phyloP scores from a whole-genome alignment of 176 grass and related monocot genomes.

The Oryza australiensis region DNA sequence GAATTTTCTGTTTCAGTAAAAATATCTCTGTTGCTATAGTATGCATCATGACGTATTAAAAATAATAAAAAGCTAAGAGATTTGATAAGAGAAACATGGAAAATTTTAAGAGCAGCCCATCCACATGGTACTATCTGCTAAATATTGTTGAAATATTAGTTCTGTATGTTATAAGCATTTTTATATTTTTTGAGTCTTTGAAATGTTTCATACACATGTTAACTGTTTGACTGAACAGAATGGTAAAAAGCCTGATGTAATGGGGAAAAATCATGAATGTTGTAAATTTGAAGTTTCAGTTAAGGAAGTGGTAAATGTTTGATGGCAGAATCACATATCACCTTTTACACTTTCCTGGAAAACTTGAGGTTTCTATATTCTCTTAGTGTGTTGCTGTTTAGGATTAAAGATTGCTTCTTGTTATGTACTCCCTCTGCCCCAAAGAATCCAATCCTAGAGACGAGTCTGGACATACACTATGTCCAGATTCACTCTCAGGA shows the following conservation, averaged over 20 bases:
- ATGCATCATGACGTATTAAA: not conserved
- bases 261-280: not conserved
- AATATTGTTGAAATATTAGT: not conserved
- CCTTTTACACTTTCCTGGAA: not conserved
- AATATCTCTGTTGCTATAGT: not conserved
- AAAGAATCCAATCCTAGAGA: no score
- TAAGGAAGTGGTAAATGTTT: not conserved
- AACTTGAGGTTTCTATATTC: slow-evolving; percentile 5
- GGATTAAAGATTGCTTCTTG: not conserved
- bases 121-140: not conserved
- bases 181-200: not conserved
- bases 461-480: no score
- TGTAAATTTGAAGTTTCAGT: not conserved
- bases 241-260: not conserved
- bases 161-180: not conserved
- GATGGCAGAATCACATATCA: not conserved
- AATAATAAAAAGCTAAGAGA: not conserved
- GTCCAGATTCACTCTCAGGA: no score
- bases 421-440: not conserved
- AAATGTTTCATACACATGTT: not conserved
- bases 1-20: not conserved
- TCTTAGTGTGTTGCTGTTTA: not conserved
- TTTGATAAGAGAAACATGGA: not conserved
- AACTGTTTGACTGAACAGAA: not conserved
- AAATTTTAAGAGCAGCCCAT: not conserved